phyloP scores from a whole-genome alignment of 2,329 filamentous ascomycete species.

The Fusarium mundagurra region DNA sequence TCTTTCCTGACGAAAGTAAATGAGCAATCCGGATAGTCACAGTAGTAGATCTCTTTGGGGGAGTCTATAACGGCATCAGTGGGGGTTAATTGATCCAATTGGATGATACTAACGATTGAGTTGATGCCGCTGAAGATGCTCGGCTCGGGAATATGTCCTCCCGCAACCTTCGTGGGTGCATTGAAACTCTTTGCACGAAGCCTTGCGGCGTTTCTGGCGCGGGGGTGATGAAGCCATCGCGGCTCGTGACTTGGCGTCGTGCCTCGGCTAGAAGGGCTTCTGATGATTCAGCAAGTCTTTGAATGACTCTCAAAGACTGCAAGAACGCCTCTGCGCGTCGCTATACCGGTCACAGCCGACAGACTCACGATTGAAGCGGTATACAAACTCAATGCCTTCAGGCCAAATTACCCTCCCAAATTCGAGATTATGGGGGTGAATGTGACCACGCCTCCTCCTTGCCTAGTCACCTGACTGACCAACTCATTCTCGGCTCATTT shows the following conservation, averaged over 20 bases:
- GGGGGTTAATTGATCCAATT: background rate
- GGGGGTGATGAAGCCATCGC: conserved; percentile 43
- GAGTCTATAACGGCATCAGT: conserved; percentile 39
- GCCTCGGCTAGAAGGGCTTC: conserved; percentile 16
- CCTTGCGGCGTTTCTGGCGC: conserved; percentile 46
- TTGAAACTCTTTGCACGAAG: conserved; percentile 45
- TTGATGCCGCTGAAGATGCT: conserved; percentile 43
- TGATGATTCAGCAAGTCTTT: background rate
- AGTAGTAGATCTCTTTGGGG: conserved; percentile 45
- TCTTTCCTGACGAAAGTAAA: conserved; percentile 45
- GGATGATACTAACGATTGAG: conserved; percentile 36
- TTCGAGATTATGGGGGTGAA: conserved; percentile 36
- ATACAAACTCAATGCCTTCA: conserved; percentile 7
- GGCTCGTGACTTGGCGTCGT: conserved; percentile 15
- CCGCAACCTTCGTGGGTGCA: conserved; percentile 45
- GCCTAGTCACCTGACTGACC: conserved; percentile 32
- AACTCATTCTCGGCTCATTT: conserved; percentile 29
- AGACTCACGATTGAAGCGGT: background rate
- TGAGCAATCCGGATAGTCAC: conserved; percentile 43
- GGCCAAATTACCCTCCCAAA: background rate
- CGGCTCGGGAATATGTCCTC: conserved; percentile 43
- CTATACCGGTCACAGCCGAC: background rate
- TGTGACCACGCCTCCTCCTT: conserved; percentile 21
- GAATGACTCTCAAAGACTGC: background rate
- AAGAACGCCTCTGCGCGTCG: background rate